phyloP scores from a whole-genome alignment of 441 rosid species.

The Adansonia rubrostipa region DNA sequence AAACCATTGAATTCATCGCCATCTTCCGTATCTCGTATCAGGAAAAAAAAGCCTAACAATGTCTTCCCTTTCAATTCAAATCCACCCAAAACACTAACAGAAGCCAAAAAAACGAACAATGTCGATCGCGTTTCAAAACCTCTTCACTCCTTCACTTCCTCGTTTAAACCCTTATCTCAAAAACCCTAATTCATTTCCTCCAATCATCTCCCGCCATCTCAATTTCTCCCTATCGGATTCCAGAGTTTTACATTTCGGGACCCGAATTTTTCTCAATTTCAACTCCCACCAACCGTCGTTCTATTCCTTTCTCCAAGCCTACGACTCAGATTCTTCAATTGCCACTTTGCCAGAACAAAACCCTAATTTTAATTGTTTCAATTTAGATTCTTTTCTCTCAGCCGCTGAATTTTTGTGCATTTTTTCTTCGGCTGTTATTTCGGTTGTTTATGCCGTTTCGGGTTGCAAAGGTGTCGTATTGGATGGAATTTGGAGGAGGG shows the following conservation, averaged over 20 bases:
- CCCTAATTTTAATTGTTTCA: slow-evolving; percentile 27
- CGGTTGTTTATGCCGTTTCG: slow-evolving; percentile 41
- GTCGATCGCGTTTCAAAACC: slow-evolving; percentile 47
- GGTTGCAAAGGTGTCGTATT: slow-evolving; percentile 38
- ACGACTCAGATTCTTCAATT: slow-evolving; percentile 40
- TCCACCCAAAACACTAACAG: slow-evolving; percentile 20
- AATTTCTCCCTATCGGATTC: slow-evolving; percentile 19
- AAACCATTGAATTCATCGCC: slow-evolving; percentile 41
- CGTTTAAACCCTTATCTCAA: slow-evolving; percentile 37
- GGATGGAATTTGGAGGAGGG: slow-evolving; percentile 57
- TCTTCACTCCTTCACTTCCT: slow-evolving; percentile 44
- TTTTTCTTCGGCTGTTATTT: slow-evolving; percentile 57
- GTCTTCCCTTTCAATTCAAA: slow-evolving; percentile 20
- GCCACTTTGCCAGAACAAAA: slow-evolving; percentile 31
- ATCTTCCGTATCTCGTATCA: background rate
- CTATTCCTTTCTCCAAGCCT: slow-evolving; percentile 40
- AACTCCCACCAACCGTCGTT: slow-evolving; percentile 10
- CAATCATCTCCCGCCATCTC: slow-evolving; percentile 36
- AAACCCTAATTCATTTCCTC: slow-evolving; percentile 35
- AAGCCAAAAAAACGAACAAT: slow-evolving; percentile 34
- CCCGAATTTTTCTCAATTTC: slow-evolving; percentile 11
- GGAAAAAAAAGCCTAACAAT: background rate
- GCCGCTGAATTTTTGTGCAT: slow-evolving; percentile 59
- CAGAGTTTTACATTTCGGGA: slow-evolving; percentile 26
- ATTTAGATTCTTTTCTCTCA: slow-evolving; percentile 59